These are phyloP conservation scores for Gastrolobium bilobum DNA, from an alignment of 306 rosid genomes.

Conservation along the genomic window DNA sequence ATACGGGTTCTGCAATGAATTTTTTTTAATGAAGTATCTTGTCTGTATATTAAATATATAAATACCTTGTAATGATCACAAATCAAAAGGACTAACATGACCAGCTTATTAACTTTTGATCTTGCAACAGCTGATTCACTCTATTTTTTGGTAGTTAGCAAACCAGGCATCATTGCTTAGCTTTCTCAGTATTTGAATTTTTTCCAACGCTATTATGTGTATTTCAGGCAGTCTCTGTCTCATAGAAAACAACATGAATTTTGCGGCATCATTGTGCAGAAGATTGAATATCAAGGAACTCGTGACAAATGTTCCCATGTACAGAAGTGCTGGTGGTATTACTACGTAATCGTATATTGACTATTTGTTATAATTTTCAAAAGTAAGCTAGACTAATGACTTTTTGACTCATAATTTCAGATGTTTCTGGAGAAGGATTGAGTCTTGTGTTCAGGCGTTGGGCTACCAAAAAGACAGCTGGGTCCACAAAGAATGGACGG, in stretches of 20 bases:
- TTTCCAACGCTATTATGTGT: conserved; percentile 9
- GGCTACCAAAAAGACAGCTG: conserved; percentile 90
- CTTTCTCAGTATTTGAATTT: conserved; percentile 16
- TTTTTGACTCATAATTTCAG: conserved; percentile 48
- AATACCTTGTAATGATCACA: conserved; percentile 1
- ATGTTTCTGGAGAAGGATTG: conserved; percentile 79
- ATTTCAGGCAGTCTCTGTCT: conserved; percentile 45
- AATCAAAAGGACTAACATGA: background rate
- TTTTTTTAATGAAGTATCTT: background rate
- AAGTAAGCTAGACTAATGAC: conserved; percentile 32
- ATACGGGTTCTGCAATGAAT: background rate
- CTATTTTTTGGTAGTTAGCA: conserved; percentile 9
- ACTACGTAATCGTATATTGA: conserved; percentile 27
- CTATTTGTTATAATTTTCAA: conserved; percentile 22
- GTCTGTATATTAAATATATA: conserved; percentile 22
- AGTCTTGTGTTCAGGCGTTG: conserved; percentile 82
- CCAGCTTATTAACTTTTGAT: background rate
- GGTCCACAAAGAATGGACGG: conserved; percentile 92
- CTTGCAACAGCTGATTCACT: conserved; percentile 27
- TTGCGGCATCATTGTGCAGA: conserved; percentile 66
- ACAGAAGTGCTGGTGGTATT: conserved; percentile 70
- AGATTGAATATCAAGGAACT: conserved; percentile 76
- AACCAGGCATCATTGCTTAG: background rate
- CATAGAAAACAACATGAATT: conserved; percentile 56
- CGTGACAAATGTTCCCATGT: conserved; percentile 67